These are phyloP conservation scores for Dimargaris cristalligena DNA, from an alignment of 192 early-diverging fungal genomes.

Conservation along the genomic window DNA sequence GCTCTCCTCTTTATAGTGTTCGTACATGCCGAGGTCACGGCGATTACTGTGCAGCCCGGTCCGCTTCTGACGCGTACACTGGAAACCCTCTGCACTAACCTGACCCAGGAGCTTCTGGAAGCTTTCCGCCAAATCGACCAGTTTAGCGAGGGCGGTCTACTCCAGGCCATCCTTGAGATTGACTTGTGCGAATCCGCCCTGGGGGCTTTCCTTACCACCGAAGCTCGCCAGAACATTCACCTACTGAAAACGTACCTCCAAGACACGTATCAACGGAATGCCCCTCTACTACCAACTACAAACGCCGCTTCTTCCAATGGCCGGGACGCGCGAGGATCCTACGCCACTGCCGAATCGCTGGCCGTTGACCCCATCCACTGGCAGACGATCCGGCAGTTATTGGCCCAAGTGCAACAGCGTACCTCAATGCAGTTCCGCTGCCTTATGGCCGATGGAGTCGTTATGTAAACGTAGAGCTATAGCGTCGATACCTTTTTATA, in stretches of 20 bases:
- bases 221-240: conserved; percentile 46
- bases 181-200: conserved; percentile 78
- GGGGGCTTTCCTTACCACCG: conserved; percentile 49
- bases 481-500: not conserved
- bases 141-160: conserved; percentile 81
- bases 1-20: conserved; percentile 72
- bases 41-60: conserved; percentile 46
- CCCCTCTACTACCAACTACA: conserved; percentile 14
- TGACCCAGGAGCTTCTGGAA: conserved; percentile 67
- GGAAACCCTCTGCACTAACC: conserved; percentile 44
- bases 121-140: conserved; percentile 60
- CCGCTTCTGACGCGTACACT: conserved; percentile 62
- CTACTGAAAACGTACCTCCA: conserved; percentile 64
- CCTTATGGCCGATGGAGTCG: conserved; percentile 20
- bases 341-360: conserved; percentile 17
- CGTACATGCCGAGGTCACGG: conserved; percentile 78
- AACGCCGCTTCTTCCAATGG: conserved; percentile 3
- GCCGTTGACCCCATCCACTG: conserved; percentile 22
- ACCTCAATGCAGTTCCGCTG: conserved; percentile 52
- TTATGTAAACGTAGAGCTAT: not conserved
- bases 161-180: conserved; percentile 87
- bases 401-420: conserved; percentile 36
- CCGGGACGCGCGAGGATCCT: conserved; percentile 10
- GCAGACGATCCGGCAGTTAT: conserved; percentile 26
- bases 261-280: conserved; percentile 31